phyloP scores from a whole-genome alignment of 2,329 filamentous ascomycete species.

The Hypoxylon sp. region DNA sequence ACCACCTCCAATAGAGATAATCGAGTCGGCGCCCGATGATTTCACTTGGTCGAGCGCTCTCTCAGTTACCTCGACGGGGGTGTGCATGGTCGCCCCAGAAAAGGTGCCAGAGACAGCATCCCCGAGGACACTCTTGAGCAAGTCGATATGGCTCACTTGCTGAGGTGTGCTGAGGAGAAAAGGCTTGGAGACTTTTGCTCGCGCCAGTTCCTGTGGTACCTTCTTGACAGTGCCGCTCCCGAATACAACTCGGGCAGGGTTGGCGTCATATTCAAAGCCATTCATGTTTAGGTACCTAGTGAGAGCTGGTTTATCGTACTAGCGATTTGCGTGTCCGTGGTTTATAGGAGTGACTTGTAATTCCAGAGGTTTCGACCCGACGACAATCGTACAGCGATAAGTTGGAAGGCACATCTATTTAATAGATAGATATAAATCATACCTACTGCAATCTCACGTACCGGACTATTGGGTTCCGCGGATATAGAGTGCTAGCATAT shows the following conservation, averaged over 20 bases:
- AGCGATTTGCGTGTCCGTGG: too few relatives aligned
- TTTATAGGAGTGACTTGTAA: neutral
- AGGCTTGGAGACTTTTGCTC: conserved; percentile 59
- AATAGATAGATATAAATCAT: conserved; percentile 9
- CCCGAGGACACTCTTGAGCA: conserved; percentile 30
- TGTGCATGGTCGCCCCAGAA: conserved; percentile 69
- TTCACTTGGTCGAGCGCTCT: conserved; percentile 60
- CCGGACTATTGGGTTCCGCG: conserved; percentile 23
- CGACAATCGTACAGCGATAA: too few relatives aligned
- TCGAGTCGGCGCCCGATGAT: conserved; percentile 57
- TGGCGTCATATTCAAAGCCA: conserved; percentile 64
- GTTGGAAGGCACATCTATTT: neutral
- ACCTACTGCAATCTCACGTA: neutral
- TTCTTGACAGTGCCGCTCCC: conserved; percentile 62
- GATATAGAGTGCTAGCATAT: neutral
- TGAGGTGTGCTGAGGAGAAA: conserved; percentile 65
- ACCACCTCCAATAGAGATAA: conserved; percentile 69
- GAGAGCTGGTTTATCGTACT: too few relatives aligned
- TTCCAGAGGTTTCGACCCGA: neutral
- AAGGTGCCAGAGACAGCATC: conserved; percentile 52
- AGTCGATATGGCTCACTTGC: conserved; percentile 54
- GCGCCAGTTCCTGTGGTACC: conserved; percentile 52
- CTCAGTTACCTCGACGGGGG: conserved; percentile 54
- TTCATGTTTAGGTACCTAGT: conserved; percentile 54
- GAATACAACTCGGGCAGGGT: conserved; percentile 63